phyloP scores from a whole-genome alignment of 108 stramenopile species.

The Nitzschia sp. region DNA sequence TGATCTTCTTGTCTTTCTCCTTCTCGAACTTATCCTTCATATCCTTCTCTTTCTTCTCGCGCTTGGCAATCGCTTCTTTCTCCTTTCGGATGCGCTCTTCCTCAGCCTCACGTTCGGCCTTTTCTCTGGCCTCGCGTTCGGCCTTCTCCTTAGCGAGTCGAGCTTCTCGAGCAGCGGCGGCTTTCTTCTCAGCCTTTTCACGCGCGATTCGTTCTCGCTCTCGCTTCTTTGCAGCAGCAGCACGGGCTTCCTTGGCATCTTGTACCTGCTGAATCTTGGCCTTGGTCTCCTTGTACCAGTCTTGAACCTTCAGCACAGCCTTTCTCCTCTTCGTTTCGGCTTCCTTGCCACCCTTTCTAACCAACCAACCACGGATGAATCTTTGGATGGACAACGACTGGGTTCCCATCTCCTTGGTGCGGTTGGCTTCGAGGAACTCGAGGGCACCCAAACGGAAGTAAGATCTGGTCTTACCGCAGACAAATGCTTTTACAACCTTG shows the following conservation, averaged over 20 bases:
- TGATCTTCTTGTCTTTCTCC: conserved; percentile 27
- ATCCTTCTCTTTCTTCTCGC: conserved; percentile 38
- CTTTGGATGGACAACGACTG: conserved; percentile 54
- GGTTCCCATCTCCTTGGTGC: conserved; percentile 49
- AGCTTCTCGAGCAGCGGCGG: conserved; percentile 31
- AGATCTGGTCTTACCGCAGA: conserved; percentile 79
- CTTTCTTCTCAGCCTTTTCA: conserved; percentile 41
- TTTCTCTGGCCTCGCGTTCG: conserved; percentile 40
- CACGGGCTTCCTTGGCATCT: conserved; percentile 9
- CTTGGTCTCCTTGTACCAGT: conserved; percentile 36
- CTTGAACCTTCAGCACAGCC: conserved; percentile 26
- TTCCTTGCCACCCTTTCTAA: conserved; percentile 34
- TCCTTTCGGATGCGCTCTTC: conserved; percentile 37
- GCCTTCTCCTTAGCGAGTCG: conserved; percentile 39
- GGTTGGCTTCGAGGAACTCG: conserved; percentile 75
- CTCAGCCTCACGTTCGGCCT: conserved; percentile 31
- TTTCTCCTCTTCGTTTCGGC: conserved; percentile 35
- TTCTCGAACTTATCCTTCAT: conserved; percentile 38
- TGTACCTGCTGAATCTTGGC: conserved; percentile 12
- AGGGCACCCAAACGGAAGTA: conserved; percentile 90
- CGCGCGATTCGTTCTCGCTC: conserved; percentile 31
- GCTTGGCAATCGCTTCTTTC: conserved; percentile 26
- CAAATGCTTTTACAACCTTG: conserved; percentile 52
- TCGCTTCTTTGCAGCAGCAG: conserved; percentile 23
- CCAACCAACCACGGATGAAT: conserved; percentile 50